Conservation (phyloP, 2,329 filamentous ascomycete genomes). For the Rhynchosporium graminicola region DNA sequence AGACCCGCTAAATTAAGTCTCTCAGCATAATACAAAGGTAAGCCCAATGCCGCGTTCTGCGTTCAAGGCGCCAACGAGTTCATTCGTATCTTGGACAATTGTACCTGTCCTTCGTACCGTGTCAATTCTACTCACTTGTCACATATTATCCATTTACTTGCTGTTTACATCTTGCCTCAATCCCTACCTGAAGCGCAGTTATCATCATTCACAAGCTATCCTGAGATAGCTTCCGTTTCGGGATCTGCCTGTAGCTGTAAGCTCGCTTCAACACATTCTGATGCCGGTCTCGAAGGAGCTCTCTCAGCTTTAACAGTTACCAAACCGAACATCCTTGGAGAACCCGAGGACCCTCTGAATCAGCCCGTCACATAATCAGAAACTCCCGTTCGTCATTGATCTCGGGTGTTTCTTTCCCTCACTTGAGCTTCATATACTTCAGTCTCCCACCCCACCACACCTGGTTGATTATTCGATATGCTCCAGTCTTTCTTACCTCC, state of each 20-base stretch:
- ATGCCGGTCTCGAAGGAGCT: slow-evolving; percentile 22
- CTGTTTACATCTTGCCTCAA: neutral
- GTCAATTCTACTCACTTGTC: neutral
- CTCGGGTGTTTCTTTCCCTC: slow-evolving; percentile 10
- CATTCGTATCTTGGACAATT: too few relatives aligned
- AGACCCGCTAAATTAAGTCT: neutral
- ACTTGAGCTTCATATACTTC: slow-evolving; percentile 5
- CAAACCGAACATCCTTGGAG: slow-evolving; percentile 24
- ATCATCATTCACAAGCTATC: slow-evolving; percentile 6
- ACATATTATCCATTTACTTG: slow-evolving; percentile 7
- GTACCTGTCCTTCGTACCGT: neutral
- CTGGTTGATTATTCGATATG: slow-evolving; percentile 13
- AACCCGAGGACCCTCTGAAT: slow-evolving; percentile 23
- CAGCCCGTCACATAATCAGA: slow-evolving; percentile 31
- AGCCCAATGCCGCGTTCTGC: slow-evolving; percentile 2
- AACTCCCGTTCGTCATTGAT: slow-evolving; percentile 17
- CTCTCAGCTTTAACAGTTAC: slow-evolving; percentile 31
- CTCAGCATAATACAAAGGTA: slow-evolving; percentile 13
- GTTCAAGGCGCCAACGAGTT: neutral
- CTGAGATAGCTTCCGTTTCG: slow-evolving; percentile 9
- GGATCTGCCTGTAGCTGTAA: slow-evolving; percentile 12
- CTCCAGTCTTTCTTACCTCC: slow-evolving; percentile 28
- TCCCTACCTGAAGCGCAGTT: slow-evolving; percentile 7
- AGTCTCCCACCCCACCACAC: slow-evolving; percentile 11
- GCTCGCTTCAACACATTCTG: slow-evolving; percentile 18